Evolutionary conservation across 352 stramenopile species (phyloP).

Genomic region (Pythium diclinum): DNA sequence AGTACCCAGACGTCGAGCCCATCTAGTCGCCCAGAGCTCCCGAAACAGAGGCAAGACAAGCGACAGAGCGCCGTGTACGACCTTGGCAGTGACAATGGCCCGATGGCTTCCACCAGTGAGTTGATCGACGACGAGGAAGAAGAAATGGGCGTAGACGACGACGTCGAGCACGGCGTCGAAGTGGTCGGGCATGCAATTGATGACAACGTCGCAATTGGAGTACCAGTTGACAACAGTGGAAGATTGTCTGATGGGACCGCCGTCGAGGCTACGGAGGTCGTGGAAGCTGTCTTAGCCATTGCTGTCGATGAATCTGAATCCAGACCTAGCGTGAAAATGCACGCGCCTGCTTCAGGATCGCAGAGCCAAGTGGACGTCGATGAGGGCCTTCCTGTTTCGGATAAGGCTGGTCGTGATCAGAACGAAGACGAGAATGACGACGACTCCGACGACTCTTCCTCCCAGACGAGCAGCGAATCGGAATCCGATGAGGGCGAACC

Average conservation of each 20-base stretch:
- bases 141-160: neutral
- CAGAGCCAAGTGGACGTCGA: neutral
- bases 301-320: neutral
- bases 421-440: slow-evolving; percentile 16
- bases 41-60: neutral
- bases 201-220: slow-evolving; percentile 20
- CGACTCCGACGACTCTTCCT: slow-evolving; percentile 12
- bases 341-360: neutral
- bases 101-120: neutral
- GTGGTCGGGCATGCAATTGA: slow-evolving; percentile 5
- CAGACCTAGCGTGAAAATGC: neutral
- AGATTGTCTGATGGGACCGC: neutral
- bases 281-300: slow-evolving; percentile 6
- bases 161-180: neutral
- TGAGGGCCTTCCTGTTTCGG: slow-evolving; percentile 12
- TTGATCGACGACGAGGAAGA: slow-evolving; percentile 2
- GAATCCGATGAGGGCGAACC: slow-evolving; percentile 23
- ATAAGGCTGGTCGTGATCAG: neutral
- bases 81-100: neutral
- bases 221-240: slow-evolving; percentile 11
- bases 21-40: neutral
- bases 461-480: slow-evolving; percentile 17
- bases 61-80: neutral
- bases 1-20: slow-evolving; percentile 1
- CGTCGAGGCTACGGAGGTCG: neutral